Conservation (phyloP, 768 basidiomycete species). For the Saitozyma podzolica region DNA sequence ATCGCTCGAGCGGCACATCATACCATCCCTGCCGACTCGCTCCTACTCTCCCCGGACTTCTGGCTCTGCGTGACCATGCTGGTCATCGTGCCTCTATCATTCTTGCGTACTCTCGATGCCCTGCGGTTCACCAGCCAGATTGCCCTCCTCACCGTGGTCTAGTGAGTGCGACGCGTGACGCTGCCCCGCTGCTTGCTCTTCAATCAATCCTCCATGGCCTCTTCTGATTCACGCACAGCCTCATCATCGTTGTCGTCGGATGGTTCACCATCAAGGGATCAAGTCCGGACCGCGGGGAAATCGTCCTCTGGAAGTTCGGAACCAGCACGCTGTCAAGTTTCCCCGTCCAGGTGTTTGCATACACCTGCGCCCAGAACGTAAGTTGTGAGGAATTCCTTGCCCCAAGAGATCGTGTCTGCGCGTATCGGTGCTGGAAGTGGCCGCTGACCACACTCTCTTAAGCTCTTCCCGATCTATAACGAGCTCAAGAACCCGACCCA, state of each 20-base stretch:
- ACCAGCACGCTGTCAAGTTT: conserved; percentile 60
- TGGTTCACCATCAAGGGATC: conserved; percentile 48
- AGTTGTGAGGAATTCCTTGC: conserved; percentile 37
- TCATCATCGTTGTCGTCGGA: conserved; percentile 50
- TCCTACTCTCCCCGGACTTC: conserved; percentile 60
- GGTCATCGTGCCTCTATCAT: conserved; percentile 70
- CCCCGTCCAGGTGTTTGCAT: conserved; percentile 66
- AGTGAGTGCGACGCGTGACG: conserved; percentile 50
- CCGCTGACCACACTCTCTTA: conserved; percentile 3
- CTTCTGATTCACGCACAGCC: conserved; percentile 16
- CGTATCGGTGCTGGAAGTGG: neutral
- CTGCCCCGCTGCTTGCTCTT: neutral
- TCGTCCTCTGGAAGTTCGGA: conserved; percentile 43
- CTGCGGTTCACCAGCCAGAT: conserved; percentile 88
- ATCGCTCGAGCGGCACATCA: conserved; percentile 76
- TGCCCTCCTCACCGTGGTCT: conserved; percentile 83
- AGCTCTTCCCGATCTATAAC: conserved; percentile 94
- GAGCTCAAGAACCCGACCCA: conserved; percentile 82
- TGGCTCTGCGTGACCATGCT: conserved; percentile 82
- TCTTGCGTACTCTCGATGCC: conserved; percentile 78
- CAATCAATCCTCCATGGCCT: neutral
- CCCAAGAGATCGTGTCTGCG: conserved; percentile 2
- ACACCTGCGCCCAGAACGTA: conserved; percentile 88
- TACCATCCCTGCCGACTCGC: conserved; percentile 55
- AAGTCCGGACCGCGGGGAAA: conserved; percentile 40